phyloP scores from a whole-genome alignment of 139 green algal species.

The Coccomyxa sp. region DNA sequence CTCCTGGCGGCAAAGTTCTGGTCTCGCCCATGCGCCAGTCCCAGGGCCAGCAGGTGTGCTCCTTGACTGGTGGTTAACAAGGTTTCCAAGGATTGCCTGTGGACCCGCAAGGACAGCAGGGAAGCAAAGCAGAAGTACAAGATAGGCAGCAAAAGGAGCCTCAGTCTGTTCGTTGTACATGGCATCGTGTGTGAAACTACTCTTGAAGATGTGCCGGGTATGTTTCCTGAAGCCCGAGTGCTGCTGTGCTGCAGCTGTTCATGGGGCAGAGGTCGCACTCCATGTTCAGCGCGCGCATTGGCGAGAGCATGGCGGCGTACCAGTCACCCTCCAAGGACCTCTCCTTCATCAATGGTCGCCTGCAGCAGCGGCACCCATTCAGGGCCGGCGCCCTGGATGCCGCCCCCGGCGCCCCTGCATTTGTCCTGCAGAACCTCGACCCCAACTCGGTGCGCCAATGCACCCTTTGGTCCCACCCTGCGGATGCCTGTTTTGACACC shows the following conservation, averaged over 20 bases:
- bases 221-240: background rate
- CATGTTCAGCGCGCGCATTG: background rate
- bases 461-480: background rate
- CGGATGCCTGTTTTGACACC: background rate
- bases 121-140: no score
- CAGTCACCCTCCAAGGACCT: conserved; percentile 19
- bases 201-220: background rate
- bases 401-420: background rate
- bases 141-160: no score
- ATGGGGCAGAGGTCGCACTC: conserved; percentile 3
- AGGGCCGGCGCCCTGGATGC: background rate
- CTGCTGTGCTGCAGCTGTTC: background rate
- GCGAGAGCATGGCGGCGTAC: conserved; percentile 7
- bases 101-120: background rate
- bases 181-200: background rate
- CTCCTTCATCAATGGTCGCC: conserved; percentile 10
- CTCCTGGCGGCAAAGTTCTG: conserved; percentile 13
- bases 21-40: conserved; percentile 19
- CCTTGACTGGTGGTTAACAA: no score
- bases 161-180: background rate
- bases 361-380: background rate
- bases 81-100: background rate
- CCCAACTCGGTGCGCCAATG: background rate
- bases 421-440: background rate
- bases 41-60: conserved; percentile 8